Evolutionary conservation across 2,329 filamentous ascomycete genomes (phyloP), one percentile per base, ranked within the genome.

Genomic region (Pestalotiopsis sp.): DNA sequence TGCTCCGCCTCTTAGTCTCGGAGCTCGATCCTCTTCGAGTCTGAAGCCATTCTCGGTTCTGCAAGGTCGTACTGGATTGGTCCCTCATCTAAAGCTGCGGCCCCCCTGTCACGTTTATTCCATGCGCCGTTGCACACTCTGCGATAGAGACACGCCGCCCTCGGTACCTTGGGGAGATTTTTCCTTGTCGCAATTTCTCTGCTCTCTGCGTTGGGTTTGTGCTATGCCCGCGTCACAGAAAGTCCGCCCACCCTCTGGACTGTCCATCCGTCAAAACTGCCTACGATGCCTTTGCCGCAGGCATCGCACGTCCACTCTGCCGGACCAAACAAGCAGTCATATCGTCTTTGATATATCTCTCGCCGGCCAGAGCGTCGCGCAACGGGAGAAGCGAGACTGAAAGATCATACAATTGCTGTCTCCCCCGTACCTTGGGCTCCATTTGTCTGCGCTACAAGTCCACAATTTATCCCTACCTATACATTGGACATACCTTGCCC

Each of bases 31-130:
- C 84, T 81, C 77, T 74, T 88, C 86, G 82, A 86, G 84, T 81
- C 84, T 78, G 74, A 79, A 76, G 75, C 79, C 81, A 79, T 78
- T 79, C 81, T 80, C 79, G 80, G 79, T 78, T 78, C 78, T 79
- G 69, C 64, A 70, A 74, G 64, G 70, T 61, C 67, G 71, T 69
- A 76, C 75, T 76, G 81, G 79, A 87, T 87, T 88, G 85, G 85
- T 73, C 80, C 77, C 82, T 84, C 82, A 86, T 87, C 80, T 81
- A 80, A 82, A 81, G 82, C 45, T 81, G 79, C 81, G 80, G 79
- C 72, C 77, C 83, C 83, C 45, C 79, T 84, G 81, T 84, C 83
- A 82, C 81, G 79, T 83, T 84, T 84, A 80, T 82, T 79, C 82
- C 82, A 85, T 86, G 83, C 82, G 79, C 74, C 81, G 83, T 83